Evolutionary conservation across 768 basidiomycete species (phyloP).

Genomic region (Suillus lakei): DNA sequence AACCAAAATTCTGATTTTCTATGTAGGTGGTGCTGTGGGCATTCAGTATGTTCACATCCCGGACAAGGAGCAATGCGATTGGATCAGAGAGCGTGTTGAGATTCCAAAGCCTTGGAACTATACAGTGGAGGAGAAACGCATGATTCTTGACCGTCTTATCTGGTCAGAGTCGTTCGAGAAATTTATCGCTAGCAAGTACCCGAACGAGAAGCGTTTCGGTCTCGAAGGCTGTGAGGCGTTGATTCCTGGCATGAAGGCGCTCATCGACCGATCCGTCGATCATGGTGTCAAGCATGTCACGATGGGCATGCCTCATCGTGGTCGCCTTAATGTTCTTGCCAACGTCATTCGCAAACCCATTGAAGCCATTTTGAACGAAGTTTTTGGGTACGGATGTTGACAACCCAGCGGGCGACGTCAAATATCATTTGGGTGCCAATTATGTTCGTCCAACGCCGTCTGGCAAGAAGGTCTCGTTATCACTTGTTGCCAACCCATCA

Average conservation of each 20-base stretch:
- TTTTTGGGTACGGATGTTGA: constrained; percentile 82
- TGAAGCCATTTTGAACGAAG: constrained; percentile 97
- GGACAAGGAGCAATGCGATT: constrained; percentile 98
- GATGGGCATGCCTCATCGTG: constrained; percentile 99
- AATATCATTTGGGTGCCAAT: constrained; percentile 99
- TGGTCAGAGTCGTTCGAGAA: constrained; percentile 99
- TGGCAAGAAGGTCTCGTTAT: constrained; percentile 96
- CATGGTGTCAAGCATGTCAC: constrained; percentile 95
- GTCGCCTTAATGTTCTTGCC: constrained; percentile 95
- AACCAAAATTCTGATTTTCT: constrained; percentile 7
- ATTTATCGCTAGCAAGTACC: constrained; percentile 98
- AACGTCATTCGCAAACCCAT: constrained; percentile 99
- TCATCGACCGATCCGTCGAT: constrained; percentile 98
- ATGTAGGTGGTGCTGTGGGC: constrained; percentile 80
- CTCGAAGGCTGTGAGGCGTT: constrained; percentile 97
- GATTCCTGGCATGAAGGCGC: constrained; percentile 99
- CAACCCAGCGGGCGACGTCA: constrained; percentile 94
- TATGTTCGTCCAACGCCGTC: constrained; percentile 97
- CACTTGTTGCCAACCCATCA: constrained; percentile 97
- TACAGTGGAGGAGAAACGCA: constrained; percentile 96
- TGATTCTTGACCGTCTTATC: constrained; percentile 98
- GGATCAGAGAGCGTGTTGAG: constrained; percentile 97
- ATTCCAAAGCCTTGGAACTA: constrained; percentile 97
- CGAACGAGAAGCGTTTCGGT: constrained; percentile 99
- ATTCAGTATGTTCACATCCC: constrained; percentile 96